Evolutionary conservation across 805 yeast genomes (phyloP), one percentile per base, ranked within the genome.

Genomic region (Nematodospora valgi): DNA sequence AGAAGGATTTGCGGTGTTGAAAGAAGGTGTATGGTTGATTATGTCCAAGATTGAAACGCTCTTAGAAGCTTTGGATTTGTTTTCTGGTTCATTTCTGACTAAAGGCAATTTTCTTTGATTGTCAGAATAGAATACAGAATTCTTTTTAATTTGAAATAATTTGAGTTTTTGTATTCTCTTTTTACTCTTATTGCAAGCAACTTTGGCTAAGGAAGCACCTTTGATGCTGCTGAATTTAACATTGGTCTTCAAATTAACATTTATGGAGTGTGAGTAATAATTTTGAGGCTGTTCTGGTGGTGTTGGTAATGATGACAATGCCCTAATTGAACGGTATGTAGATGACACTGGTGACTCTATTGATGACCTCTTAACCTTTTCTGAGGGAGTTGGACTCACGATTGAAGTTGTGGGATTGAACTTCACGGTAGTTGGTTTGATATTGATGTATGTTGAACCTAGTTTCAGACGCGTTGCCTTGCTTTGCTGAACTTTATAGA

Each of bases 91-190:
- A 12, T 30, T 16, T 30, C 35, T 32, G 8, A 38, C 36, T 24
- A 45, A 40, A 10, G 48, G 48, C 23, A 42, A 38, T 29, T 35
- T 36, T 18, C 20, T 27, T 4, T 3, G 7, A 12, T 30, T 23
- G 11, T 16, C 5, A 13, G 27, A 10, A 28, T 62, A 59, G 47
- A 52, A 62, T n/a, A 54, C 46, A 23, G 65, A 57, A 41, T 51
- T 50, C 34, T 56, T 56, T 44, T 62, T 66, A 39, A 67, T 64
- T 42, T 64, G 59, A 44, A 54, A 66, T 34, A 67, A 52, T 39
- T 56, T 59, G 44, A 67, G 52, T 40, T 47, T 51, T 31, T 52
- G 49, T 21, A 25, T 38, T 17, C 30, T 37, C 17, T 32, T 28
- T 13, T 37, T 21, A 12, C 14, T 23, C 32, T 45, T 48, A 22